Percentiles rank a stretch among this genome's conserved stretches.
phyloP scores from a whole-genome alignment of 495 filamentous ascomycete species.

The Lineolata rhizophorae region DNA sequence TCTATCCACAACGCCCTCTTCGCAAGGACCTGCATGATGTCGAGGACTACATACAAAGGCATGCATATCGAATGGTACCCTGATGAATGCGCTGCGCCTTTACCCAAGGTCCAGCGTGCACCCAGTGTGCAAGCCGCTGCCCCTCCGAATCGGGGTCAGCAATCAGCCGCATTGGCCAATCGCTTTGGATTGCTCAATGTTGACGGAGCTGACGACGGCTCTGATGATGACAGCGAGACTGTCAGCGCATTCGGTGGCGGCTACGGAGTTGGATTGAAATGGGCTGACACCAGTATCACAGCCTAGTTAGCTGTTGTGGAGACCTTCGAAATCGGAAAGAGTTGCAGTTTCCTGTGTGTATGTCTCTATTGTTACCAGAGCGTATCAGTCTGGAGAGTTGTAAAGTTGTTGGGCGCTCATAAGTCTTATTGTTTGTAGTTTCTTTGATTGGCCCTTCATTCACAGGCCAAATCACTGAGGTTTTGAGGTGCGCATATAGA shows the following conservation, averaged over 20 bases:
- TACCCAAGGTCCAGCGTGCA: slow-evolving; percentile 19
- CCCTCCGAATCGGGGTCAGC: too few relatives aligned
- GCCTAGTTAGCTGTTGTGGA: too few relatives aligned
- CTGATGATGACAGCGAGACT: slow-evolving; percentile 3
- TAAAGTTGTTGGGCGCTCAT: too few relatives aligned
- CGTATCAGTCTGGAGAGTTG: too few relatives aligned
- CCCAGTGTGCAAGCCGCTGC: too few relatives aligned
- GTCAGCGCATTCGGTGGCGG: not conserved
- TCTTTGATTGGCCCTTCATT: too few relatives aligned
- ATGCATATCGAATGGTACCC: slow-evolving; percentile 47
- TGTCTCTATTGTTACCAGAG: too few relatives aligned
- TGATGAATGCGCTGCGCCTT: slow-evolving; percentile 52
- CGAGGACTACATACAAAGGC: slow-evolving; percentile 48
- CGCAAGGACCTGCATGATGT: slow-evolving; percentile 61
- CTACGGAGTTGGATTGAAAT: slow-evolving; percentile 1
- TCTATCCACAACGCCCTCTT: slow-evolving; percentile 58
- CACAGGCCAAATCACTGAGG: too few relatives aligned
- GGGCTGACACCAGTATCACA: slow-evolving; percentile 2
- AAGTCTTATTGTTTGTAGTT: too few relatives aligned
- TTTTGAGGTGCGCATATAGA: too few relatives aligned
- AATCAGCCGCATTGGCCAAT: slow-evolving; percentile 24
- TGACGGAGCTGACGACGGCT: slow-evolving; percentile 24
- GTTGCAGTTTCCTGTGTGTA: too few relatives aligned
- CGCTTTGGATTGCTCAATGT: slow-evolving; percentile 44
- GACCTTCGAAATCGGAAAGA: too few relatives aligned